phyloP scores from a whole-genome alignment of 176 grass and related monocot genomes.

The barley (Hordeum vulgare) region MorexV3_pseudomolecules_assembly NC_058524.1:32703704-32704203 shows the following conservation, averaged over 20 bases:
- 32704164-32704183: background rate
- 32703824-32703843: background rate
- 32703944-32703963: background rate
- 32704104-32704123: background rate
- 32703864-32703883: background rate
- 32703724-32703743: conserved; percentile 65
- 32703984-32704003: background rate
- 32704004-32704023: background rate
- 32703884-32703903: background rate
- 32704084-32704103: background rate
- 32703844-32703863: background rate
- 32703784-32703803: background rate
- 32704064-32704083: background rate
- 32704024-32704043: background rate
- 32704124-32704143: background rate
- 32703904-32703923: background rate
- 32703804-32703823: background rate
- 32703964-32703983: conserved; percentile 1
- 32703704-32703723: conserved; percentile 54
- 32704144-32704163: background rate
- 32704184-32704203: background rate
- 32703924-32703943: background rate
- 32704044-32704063: background rate
- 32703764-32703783: conserved; percentile 50
- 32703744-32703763: conserved; percentile 73